Conservation (phyloP, 148 eudicot species). For the Persicaria tinctoria region DNA sequence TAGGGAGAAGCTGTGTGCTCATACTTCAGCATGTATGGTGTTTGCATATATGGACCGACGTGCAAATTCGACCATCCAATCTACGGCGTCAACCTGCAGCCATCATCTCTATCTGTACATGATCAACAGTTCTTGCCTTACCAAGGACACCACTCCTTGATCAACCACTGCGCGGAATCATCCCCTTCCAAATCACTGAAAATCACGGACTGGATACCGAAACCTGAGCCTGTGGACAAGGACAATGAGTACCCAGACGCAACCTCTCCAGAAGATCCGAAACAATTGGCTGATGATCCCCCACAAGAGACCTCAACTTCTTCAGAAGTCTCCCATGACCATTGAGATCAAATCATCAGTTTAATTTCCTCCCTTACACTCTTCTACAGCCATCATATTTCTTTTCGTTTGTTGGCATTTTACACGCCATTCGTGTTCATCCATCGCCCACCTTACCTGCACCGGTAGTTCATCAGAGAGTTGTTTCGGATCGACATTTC, state of each 20-base stretch:
- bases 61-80: conserved; percentile 42
- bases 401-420: neutral
- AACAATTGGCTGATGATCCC: conserved; percentile 1
- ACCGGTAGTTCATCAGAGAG: neutral
- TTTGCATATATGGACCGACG: conserved; percentile 39
- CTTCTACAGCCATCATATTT: neutral
- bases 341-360: neutral
- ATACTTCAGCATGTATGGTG: conserved; percentile 18
- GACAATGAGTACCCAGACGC: neutral
- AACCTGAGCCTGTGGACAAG: conserved; percentile 13
- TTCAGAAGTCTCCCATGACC: conserved; percentile 1
- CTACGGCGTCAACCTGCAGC: conserved; percentile 8
- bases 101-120: conserved; percentile 3
- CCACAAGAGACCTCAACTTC: neutral
- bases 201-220: conserved; percentile 9
- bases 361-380: neutral
- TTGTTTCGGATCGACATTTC: neutral
- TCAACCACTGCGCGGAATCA: neutral
- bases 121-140: conserved; percentile 12
- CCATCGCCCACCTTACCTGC: neutral
- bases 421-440: neutral
- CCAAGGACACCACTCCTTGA: conserved; percentile 8
- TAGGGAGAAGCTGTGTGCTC: conserved; percentile 13
- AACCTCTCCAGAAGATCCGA: neutral
- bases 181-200: conserved; percentile 11